Base-by-base conservation (phyloP, 2,329 filamentous ascomycete genomes). In the Exophiala oligosperma region DNA sequence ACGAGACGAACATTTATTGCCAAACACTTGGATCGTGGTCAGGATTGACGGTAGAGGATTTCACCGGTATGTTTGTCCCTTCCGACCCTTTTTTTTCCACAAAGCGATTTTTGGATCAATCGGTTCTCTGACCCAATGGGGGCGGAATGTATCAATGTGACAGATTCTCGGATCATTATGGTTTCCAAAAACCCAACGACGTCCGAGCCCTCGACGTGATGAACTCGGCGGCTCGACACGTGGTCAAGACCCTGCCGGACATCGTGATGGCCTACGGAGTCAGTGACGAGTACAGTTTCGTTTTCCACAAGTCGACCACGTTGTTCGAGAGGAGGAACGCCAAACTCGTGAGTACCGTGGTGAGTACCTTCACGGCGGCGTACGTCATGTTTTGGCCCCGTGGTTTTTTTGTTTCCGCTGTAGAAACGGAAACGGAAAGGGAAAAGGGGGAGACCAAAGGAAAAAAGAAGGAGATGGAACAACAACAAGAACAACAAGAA, bases 21-120 rank as follows among this genome's bases (percentile, higher is more conserved):
- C 88, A 54, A 96, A 95, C 71, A 97, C 93, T 26, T 99, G 92
- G 92, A 89, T 97, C 56, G 91, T 97, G 21, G 87, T 99, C 56
- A 87, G 94, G 60, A 87, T 99, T 69, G 94, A 99, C 75, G 94
- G 94, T 24, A 84, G 93, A 64, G 92, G 92, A 17, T 99, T 99
- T 75, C 94, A 92, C 69, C 97, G 96, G 91, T 95, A 78, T 8
- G 59, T 60, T 61, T 17, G 17, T 17, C 17, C 17, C 17, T 17
- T 9, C 21, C 21, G 35, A 7, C 48, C 5, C 26, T 28, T 29
- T 37, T 14, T 9, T 52, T 52, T 17, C 17, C 17, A 17, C 17
- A 17, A 17, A 17, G 17, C 17, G 17, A 17, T 17, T 17, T 17
- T 17, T 17, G 17, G 17, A 17, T 17, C 17, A 17, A 17, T 17